phyloP scores from a whole-genome alignment of 345 rosid genomes.

The Moricandia arvensis region DNA sequence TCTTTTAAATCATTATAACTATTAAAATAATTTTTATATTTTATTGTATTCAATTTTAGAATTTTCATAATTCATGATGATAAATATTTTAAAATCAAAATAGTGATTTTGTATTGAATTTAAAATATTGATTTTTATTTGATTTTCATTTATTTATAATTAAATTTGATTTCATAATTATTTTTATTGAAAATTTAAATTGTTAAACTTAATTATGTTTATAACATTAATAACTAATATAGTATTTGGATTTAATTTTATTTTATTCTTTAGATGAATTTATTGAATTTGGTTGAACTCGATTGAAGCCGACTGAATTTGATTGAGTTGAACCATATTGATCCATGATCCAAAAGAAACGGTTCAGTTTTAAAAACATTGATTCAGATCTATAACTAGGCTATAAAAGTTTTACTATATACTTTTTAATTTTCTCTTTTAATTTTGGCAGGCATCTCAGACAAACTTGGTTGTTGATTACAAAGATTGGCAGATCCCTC shows the following conservation, averaged over 20 bases:
- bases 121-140: not conserved
- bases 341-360: not conserved
- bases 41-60: not conserved
- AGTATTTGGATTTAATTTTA: not conserved
- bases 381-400: not conserved
- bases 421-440: not conserved
- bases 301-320: not conserved
- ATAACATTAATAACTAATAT: not conserved
- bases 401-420: not conserved
- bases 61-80: not conserved
- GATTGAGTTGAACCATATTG: not conserved
- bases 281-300: not conserved
- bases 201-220: not conserved
- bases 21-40: not conserved
- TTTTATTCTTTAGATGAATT: not conserved
- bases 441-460: constrained; percentile 61
- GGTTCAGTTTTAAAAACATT: not conserved
- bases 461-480: constrained; percentile 60
- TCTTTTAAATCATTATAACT: not conserved
- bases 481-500: constrained; percentile 68
- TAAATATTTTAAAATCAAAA: not conserved
- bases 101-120: not conserved
- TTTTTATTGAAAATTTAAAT: not conserved
- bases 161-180: not conserved
- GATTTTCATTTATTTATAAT: not conserved